Conservation (phyloP, 208 protist genomes). For the Acanthamoeba healyi region DNA sequence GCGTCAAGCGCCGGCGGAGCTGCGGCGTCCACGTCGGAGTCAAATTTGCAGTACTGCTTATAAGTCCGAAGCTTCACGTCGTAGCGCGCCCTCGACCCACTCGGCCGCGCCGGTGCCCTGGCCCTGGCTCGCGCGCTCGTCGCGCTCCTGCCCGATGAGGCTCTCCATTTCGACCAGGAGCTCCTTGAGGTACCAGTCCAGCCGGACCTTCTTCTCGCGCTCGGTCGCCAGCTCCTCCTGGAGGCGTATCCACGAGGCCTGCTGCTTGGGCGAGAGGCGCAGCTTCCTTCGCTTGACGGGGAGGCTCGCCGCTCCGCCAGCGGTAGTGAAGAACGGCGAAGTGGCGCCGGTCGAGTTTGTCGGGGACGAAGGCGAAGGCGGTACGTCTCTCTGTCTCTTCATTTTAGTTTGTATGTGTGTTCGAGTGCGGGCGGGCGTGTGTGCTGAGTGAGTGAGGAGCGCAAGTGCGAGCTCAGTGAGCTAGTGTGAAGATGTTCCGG, state of each 20-base stretch:
- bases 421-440: too few species aligned
- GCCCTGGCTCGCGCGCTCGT: neutral
- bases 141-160: constrained; percentile 1
- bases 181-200: constrained; percentile 14
- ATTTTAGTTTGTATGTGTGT: neutral
- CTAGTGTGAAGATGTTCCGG: neutral
- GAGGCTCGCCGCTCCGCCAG: too few species aligned
- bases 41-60: neutral
- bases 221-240: constrained; percentile 9
- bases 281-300: neutral
- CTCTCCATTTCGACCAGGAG: constrained; percentile 13
- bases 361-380: neutral
- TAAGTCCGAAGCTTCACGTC: neutral
- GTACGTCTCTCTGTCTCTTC: neutral
- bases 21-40: neutral
- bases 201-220: constrained; percentile 24
- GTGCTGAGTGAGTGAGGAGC: neutral
- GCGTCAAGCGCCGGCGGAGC: neutral
- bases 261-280: neutral
- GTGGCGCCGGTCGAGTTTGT: neutral
- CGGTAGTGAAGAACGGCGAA: neutral
- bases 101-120: neutral
- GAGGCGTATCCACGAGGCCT: neutral
- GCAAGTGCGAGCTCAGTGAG: neutral
- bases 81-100: neutral